These are phyloP conservation scores for Tetracentron sinense DNA, from an alignment of 164 flowering plant genomes.

Conservation along the genomic window DNA sequence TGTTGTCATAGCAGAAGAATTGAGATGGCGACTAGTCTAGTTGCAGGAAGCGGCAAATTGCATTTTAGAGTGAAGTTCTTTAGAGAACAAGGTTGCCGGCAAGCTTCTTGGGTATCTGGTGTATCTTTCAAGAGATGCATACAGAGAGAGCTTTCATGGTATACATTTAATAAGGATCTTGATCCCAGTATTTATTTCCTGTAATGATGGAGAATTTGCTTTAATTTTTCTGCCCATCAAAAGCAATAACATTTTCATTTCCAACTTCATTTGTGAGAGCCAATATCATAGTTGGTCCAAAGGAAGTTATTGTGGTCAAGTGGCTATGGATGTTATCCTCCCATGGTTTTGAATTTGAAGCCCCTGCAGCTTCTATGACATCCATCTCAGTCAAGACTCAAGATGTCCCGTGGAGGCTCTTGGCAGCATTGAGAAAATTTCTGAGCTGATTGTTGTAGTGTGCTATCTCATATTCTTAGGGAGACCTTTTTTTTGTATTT, in stretches of 20 bases:
- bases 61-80: constrained; percentile 20
- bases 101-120: constrained; percentile 34
- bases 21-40: constrained; percentile 51
- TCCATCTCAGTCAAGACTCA: background rate
- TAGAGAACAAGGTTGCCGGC: constrained; percentile 33
- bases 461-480: background rate
- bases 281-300: background rate
- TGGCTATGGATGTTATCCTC: background rate
- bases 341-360: background rate
- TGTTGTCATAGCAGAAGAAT: constrained; percentile 15
- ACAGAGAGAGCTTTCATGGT: constrained; percentile 43
- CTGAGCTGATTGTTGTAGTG: background rate
- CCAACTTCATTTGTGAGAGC: background rate
- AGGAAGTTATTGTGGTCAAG: background rate
- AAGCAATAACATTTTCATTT: too few species aligned
- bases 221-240: background rate
- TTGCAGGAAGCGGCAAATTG: constrained; percentile 41
- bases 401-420: too few species aligned
- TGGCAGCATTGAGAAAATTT: too few species aligned
- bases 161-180: background rate
- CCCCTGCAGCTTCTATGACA: background rate
- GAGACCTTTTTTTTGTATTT: too few species aligned
- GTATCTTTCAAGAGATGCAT: constrained; percentile 32
- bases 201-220: background rate
- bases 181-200: background rate